A percentile compares a stretch with the other conserved stretches of the same genome.
phyloP scores from a whole-genome alignment of 495 filamentous ascomycete species.

The Daldinia childiae region DNA sequence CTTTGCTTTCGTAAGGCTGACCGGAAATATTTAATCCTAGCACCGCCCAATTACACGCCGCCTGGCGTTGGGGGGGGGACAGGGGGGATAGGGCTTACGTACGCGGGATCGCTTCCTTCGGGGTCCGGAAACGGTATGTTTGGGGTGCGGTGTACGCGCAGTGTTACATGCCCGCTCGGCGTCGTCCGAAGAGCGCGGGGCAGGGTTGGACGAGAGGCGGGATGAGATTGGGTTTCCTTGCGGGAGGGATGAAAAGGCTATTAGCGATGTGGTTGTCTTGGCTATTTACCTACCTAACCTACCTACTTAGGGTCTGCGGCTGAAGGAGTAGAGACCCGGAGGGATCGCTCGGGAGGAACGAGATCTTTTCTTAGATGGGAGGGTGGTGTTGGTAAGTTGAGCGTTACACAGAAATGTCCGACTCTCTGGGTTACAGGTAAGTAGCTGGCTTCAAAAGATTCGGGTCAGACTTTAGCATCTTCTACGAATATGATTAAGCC shows the following conservation, averaged over 20 bases:
- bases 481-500: neutral
- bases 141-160: neutral
- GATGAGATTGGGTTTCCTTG: neutral
- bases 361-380: constrained; percentile 4
- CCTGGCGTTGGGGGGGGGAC: neutral
- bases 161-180: constrained; percentile 1
- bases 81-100: neutral
- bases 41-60: neutral
- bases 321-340: neutral
- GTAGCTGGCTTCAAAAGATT: neutral
- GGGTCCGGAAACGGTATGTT: neutral
- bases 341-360: constrained; percentile 2
- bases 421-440: neutral
- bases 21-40: neutral
- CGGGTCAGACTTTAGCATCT: neutral
- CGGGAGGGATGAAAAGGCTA: neutral
- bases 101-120: constrained; percentile 7
- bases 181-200: neutral
- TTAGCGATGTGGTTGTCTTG: no score
- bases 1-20: constrained; percentile 3
- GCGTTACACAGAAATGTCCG: neutral
- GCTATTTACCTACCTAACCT: neutral
- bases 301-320: neutral
- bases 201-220: neutral
- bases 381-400: neutral